Conservation (phyloP, 768 basidiomycete species). For the Phylloporus sp. region DNA sequence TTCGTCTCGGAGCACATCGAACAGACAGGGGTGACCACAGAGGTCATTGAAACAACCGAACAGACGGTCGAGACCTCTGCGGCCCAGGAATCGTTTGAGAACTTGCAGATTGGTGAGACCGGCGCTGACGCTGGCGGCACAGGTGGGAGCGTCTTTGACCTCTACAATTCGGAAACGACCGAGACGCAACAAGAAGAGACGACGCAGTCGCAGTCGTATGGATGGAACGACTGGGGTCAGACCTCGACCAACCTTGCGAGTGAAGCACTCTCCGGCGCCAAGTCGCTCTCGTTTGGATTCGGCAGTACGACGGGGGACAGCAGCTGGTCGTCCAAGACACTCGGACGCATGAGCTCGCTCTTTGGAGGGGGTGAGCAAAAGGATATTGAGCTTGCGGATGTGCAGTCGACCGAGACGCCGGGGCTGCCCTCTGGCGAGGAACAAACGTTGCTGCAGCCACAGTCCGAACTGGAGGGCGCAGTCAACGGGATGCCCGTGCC, state of each 20-base stretch:
- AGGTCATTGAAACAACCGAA: slow-evolving; percentile 8
- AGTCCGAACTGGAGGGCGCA: neutral
- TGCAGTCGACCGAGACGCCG: neutral
- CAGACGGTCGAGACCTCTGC: slow-evolving; percentile 5
- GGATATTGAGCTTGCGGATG: neutral
- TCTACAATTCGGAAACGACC: neutral
- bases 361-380: neutral
- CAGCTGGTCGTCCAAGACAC: neutral
- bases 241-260: neutral
- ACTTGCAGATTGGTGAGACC: neutral
- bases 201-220: neutral
- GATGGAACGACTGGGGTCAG: neutral
- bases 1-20: slow-evolving; percentile 4
- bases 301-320: neutral
- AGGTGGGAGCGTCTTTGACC: neutral
- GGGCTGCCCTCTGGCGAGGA: neutral
- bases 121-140: neutral
- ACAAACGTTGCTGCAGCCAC: neutral
- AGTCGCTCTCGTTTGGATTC: neutral
- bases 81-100: slow-evolving; percentile 8
- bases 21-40: neutral
- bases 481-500: neutral
- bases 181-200: neutral
- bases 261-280: neutral
- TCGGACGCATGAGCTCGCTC: neutral